Evolutionary conservation across 139 green algal genomes (phyloP).

Genomic region (Astrephomene gubernaculifera): DNA sequence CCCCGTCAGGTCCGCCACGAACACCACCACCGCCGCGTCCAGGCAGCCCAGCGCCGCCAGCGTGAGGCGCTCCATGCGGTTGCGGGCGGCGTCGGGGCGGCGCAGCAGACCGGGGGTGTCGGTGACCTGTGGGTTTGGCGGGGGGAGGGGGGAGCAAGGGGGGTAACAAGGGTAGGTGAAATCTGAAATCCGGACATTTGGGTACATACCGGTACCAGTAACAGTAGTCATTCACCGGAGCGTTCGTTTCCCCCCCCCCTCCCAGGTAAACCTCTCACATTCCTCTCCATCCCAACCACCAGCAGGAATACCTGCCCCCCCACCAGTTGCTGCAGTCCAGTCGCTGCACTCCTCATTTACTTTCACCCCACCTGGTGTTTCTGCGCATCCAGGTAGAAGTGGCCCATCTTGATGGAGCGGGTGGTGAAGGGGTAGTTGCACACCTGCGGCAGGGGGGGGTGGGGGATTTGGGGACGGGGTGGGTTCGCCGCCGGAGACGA

Average conservation of each 20-base stretch:
- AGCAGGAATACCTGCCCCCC: no score
- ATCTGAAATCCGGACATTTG: no score
- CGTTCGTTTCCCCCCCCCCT: no score
- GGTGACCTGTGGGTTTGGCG: conserved; percentile 77
- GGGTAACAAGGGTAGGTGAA: no score
- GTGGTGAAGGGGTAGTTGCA: conserved; percentile 99
- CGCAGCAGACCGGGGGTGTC: conserved; percentile 96
- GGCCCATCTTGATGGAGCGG: conserved; percentile 95
- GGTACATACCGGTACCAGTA: no score
- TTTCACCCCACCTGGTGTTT: conserved; percentile 89
- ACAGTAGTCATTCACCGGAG: no score
- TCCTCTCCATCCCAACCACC: no score
- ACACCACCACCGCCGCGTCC: conserved; percentile 88
- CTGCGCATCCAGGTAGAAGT: conserved; percentile 91
- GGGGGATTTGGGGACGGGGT: not conserved
- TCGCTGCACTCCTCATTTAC: no score
- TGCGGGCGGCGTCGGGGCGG: conserved; percentile 85
- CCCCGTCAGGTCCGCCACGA: conserved; percentile 93
- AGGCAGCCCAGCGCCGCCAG: conserved; percentile 91
- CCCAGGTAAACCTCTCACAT: no score
- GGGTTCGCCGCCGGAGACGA: not conserved
- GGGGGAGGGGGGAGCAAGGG: not conserved
- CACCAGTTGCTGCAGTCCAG: no score
- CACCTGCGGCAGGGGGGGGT: conserved; percentile 71
- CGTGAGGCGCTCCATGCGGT: conserved; percentile 96